These are phyloP conservation scores for Musa acuminata DNA, from an alignment of 176 grass and related monocot genomes.

Conservation along the genomic window DNA sequence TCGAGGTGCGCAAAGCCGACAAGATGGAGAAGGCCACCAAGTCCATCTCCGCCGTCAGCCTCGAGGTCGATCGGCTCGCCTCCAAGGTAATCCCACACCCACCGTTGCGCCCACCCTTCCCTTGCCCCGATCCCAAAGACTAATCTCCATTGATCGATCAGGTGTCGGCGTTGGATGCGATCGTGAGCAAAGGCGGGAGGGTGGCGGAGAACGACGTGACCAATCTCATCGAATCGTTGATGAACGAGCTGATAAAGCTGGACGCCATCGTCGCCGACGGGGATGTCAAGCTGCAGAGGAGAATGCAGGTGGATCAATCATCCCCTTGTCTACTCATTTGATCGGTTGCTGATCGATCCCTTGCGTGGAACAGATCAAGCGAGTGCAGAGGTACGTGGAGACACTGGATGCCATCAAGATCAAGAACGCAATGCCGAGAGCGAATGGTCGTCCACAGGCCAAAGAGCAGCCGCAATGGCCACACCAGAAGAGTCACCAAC, in stretches of 20 bases:
- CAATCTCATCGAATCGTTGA: conserved; percentile 74
- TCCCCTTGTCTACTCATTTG: background rate
- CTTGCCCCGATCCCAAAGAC: too few species aligned
- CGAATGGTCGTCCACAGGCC: conserved; percentile 24
- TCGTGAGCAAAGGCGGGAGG: conserved; percentile 66
- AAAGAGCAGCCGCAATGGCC: conserved; percentile 17
- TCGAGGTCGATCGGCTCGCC: conserved; percentile 82
- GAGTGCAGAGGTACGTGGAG: conserved; percentile 94
- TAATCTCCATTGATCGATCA: conserved; percentile 2
- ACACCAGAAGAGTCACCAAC: background rate
- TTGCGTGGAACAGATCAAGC: conserved; percentile 50
- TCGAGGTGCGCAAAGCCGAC: conserved; percentile 56
- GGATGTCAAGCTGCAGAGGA: conserved; percentile 59
- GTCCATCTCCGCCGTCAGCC: conserved; percentile 53
- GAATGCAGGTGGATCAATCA: conserved; percentile 41
- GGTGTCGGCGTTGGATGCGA: conserved; percentile 72
- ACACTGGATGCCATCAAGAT: conserved; percentile 58
- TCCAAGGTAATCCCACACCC: conserved; percentile 45
- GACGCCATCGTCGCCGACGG: conserved; percentile 70
- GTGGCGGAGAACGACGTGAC: conserved; percentile 70
- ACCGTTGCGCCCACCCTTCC: background rate
- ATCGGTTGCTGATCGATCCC: background rate
- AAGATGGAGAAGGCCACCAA: conserved; percentile 60
- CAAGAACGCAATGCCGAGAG: conserved; percentile 39
- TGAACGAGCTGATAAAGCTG: conserved; percentile 88